Conservation (phyloP, 306 rosid species). For the Oemleria cerasiformis region DNA sequence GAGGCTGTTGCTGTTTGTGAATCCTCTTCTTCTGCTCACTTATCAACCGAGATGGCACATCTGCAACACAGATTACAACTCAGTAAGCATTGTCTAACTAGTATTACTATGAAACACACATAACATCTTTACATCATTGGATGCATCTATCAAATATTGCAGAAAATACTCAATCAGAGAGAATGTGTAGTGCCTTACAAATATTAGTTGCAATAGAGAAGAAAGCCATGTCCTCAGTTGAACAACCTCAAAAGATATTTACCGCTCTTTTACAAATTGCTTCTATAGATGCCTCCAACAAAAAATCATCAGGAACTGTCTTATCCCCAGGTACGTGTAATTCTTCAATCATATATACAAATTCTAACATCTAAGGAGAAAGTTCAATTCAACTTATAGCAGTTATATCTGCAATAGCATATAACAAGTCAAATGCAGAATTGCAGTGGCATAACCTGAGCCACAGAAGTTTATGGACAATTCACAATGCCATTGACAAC, state of each 20-base stretch:
- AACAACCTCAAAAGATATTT: neutral
- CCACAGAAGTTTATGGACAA: neutral
- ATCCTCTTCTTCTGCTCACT: neutral
- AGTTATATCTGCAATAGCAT: neutral
- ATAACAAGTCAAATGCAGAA: neutral
- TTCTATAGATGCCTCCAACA: neutral
- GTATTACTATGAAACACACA: too few species aligned
- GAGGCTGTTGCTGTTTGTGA: neutral
- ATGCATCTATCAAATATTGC: neutral
- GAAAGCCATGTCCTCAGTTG: neutral
- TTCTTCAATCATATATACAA: neutral
- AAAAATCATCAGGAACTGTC: neutral
- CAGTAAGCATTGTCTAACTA: neutral
- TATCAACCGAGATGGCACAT: neutral
- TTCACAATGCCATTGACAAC: neutral
- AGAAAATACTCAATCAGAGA: neutral
- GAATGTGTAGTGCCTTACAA: neutral
- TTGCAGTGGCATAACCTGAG: neutral
- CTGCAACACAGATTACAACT: neutral
- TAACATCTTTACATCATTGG: neutral
- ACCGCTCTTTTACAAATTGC: conserved; percentile 1
- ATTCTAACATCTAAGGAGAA: neutral
- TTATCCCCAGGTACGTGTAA: conserved; percentile 1
- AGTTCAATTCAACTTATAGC: neutral
- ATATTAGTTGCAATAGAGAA: neutral